Conservation (phyloP, 164 flowering plant genomes). For the Annona squamosa region DNA sequence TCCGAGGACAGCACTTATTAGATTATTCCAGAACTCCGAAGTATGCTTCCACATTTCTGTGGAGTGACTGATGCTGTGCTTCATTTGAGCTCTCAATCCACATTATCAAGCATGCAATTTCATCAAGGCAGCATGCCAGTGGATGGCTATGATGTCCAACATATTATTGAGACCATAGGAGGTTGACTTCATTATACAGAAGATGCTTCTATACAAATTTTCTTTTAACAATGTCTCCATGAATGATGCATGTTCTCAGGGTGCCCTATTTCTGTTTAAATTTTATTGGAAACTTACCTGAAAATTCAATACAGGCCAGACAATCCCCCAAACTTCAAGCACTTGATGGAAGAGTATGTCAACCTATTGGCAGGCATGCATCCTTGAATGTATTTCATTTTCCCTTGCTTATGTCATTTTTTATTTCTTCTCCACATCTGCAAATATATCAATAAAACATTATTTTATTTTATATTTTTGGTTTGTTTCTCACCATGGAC, state of each 20-base stretch:
- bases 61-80: no score
- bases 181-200: no score
- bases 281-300: background rate
- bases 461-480: background rate
- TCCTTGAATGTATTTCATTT: background rate
- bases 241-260: background rate
- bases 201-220: no score
- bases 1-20: no score
- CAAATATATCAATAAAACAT: background rate
- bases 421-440: background rate
- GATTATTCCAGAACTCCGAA: no score
- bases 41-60: no score
- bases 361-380: constrained; percentile 65
- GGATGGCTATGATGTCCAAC: no score
- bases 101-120: no score
- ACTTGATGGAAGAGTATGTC: constrained; percentile 71
- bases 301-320: constrained; percentile 53
- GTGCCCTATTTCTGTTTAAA: background rate
- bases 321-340: constrained; percentile 49
- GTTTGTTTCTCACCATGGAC: constrained; percentile 9
- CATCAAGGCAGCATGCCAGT: no score
- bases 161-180: no score
- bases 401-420: background rate
- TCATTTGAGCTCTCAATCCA: no score
- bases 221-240: background rate